These are phyloP conservation scores for Phanerochaete sordida DNA, from an alignment of 768 basidiomycete species.

Conservation along the genomic window DNA sequence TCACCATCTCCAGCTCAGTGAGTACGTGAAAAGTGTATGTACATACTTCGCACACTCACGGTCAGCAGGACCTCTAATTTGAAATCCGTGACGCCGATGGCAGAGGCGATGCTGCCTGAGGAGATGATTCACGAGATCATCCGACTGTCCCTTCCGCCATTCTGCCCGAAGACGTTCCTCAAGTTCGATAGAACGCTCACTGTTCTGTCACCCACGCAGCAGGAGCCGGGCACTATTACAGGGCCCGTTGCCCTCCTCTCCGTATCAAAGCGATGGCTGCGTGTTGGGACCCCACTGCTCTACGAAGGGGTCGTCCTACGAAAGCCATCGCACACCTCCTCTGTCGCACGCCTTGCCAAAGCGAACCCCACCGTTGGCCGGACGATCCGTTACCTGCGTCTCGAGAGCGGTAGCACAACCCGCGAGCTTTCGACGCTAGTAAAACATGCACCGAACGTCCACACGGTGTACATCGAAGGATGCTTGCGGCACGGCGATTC, in stretches of 20 bases:
- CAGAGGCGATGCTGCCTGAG: not conserved
- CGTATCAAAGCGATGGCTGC: conserved; percentile 4
- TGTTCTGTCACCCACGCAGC: not conserved
- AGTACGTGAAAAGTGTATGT: too few species aligned
- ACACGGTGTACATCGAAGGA: not conserved
- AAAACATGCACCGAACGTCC: not conserved
- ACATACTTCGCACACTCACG: too few species aligned
- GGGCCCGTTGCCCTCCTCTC: not conserved
- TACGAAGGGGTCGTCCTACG: not conserved
- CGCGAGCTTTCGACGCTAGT: not conserved
- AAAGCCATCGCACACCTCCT: not conserved
- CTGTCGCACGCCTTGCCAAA: not conserved
- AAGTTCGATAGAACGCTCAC: not conserved
- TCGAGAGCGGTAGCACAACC: not conserved
- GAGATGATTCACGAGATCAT: not conserved
- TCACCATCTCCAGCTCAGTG: too few species aligned
- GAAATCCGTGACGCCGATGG: too few species aligned
- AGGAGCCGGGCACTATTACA: not conserved
- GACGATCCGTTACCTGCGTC: not conserved
- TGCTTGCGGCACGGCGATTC: too few species aligned
- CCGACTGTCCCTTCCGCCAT: not conserved
- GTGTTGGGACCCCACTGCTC: not conserved
- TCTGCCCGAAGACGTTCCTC: not conserved
- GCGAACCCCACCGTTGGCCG: not conserved
- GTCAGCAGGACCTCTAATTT: too few species aligned